Evolutionary conservation across 805 yeast species (phyloP).

Genomic region (Schizosaccharomyces osmophilus): DNA sequence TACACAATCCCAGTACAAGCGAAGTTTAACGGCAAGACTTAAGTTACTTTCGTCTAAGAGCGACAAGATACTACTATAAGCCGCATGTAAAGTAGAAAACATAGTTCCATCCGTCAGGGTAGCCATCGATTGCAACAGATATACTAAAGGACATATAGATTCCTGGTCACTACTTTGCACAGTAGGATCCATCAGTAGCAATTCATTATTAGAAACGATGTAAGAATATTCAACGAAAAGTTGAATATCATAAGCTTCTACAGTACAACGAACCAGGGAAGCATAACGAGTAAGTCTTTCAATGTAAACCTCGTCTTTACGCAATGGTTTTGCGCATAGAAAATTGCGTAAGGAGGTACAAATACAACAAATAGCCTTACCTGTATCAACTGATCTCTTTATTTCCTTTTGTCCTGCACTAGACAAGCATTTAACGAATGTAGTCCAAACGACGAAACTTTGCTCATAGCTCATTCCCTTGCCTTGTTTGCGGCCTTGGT

Average conservation of each 20-base stretch:
- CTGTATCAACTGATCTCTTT: background rate
- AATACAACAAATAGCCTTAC: background rate
- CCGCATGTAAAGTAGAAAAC: background rate
- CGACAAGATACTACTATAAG: background rate
- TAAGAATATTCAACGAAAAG: background rate
- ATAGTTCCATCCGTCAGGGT: background rate
- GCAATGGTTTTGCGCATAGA: background rate
- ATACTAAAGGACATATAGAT: background rate
- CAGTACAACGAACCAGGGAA: background rate
- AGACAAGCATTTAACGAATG: background rate
- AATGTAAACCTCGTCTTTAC: background rate
- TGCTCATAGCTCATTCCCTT: background rate
- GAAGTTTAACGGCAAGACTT: background rate
- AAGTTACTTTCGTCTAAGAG: background rate
- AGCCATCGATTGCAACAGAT: background rate
- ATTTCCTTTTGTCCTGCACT: background rate
- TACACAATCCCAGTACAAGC: background rate
- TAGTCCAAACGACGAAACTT: background rate
- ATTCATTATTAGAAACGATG: background rate
- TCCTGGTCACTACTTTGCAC: background rate
- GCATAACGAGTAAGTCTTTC: background rate
- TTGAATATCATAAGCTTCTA: background rate
- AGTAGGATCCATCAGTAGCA: background rate
- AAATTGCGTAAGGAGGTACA: background rate
- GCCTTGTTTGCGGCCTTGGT: background rate